A percentile compares a stretch with the other conserved stretches of the same genome.
Evolutionary conservation across 331 rosid genomes (phyloP).

Genomic region (Rosa hybrid): DNA sequence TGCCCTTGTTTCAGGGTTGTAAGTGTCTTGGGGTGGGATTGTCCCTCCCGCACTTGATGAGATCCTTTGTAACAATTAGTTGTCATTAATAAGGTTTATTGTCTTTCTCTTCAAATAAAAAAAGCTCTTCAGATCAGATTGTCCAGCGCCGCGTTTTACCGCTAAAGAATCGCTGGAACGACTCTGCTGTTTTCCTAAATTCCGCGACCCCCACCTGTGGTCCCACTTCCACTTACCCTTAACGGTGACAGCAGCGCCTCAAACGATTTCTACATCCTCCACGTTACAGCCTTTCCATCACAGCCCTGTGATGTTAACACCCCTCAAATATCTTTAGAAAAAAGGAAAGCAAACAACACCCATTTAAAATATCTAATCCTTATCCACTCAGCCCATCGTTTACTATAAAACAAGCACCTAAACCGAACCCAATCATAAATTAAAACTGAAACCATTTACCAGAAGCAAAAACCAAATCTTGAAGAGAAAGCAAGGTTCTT

Average conservation of each 20-base stretch:
- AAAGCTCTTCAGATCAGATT: too few relatives aligned
- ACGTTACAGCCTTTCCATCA: not conserved
- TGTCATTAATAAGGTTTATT: too few relatives aligned
- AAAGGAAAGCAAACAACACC: not conserved
- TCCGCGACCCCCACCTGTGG: not conserved
- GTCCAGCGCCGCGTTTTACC: not conserved
- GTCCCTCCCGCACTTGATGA: too few relatives aligned
- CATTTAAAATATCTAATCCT: not conserved
- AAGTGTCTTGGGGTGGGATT: too few relatives aligned
- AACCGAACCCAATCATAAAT: not conserved
- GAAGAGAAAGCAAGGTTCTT: not conserved
- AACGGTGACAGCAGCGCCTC: not conserved
- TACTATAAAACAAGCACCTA: not conserved
- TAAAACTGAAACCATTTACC: not conserved
- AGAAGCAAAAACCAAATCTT: not conserved
- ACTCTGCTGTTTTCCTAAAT: not conserved
- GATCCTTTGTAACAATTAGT: too few relatives aligned
- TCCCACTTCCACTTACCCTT: not conserved
- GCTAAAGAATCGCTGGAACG: not conserved
- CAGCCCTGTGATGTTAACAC: not conserved
- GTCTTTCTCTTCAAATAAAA: too few relatives aligned
- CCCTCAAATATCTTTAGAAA: not conserved
- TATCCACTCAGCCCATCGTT: not conserved
- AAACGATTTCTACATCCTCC: not conserved
- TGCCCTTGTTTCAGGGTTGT: too few relatives aligned